These are phyloP conservation scores for Bryoerythrophyllum caledonicum DNA, from an alignment of 225 moss, liverwort and hornwort species.

Conservation along the genomic window DNA sequence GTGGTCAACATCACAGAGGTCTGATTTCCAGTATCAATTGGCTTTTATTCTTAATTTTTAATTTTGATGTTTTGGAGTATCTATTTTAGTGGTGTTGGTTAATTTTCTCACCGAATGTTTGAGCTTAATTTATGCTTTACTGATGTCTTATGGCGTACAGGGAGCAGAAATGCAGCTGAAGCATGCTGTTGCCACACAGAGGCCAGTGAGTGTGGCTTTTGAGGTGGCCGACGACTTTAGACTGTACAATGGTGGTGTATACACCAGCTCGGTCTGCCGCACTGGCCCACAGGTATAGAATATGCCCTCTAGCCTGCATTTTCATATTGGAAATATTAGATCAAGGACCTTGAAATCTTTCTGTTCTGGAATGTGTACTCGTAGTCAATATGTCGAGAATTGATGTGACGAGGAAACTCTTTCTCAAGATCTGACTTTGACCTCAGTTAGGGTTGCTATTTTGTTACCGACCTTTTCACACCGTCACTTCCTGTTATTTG, in stretches of 20 bases:
- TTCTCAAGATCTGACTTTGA: neutral
- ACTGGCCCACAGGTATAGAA: conserved; percentile 61
- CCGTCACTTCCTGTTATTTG: neutral
- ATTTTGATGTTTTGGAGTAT: neutral
- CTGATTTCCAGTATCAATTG: neutral
- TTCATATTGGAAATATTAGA: neutral
- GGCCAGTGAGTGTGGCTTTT: conserved; percentile 88
- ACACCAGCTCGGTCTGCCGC: conserved; percentile 58
- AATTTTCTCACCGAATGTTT: neutral
- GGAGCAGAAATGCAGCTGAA: conserved; percentile 84
- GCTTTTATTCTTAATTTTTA: neutral
- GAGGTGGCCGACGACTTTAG: conserved; percentile 60
- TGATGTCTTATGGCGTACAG: conserved; percentile 34
- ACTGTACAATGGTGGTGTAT: conserved; percentile 75
- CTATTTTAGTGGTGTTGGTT: neutral
- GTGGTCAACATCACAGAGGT: conserved; percentile 98
- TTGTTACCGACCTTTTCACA: neutral
- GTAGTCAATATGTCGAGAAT: neutral
- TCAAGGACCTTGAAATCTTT: neutral
- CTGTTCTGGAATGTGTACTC: neutral
- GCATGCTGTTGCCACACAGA: conserved; percentile 84
- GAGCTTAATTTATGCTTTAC: neutral
- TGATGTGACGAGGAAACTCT: neutral
- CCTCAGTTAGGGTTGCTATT: neutral
- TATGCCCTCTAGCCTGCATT: neutral